Evolutionary conservation across 2,329 filamentous ascomycete genomes (phyloP), one percentile per base, ranked within the genome.

Genomic region (Anisogramma anomala): DNA sequence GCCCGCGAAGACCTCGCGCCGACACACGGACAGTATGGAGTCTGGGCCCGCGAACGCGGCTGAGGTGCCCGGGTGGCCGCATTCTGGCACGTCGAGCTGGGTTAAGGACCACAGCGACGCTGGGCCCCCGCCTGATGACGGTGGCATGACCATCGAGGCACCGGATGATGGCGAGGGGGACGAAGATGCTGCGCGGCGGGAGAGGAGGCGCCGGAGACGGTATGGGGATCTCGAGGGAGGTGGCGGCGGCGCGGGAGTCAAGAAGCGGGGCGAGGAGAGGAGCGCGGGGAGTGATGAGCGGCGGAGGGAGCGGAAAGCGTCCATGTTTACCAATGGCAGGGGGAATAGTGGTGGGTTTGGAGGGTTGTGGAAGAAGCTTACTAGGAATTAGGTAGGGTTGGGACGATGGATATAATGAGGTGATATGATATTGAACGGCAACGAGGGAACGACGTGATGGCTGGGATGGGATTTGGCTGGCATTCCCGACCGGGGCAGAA

Each of bases 1-100:
- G 49, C 44, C 44, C 4, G n/a, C 37, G 13, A 43, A 43, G 17
- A 17, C 41, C 1, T 51, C 48, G 4, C 41, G 47, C 11, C 48
- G 47, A 6, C 36, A 43, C 26, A 42, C 55, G 18, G 54, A 58
- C 30, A 51, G 41, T 9, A 5, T 36, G 6, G 41, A 40, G n/a
- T n/a, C n/a, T 15, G 43, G 32, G 19, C 2, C 15, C 3, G 20
- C 18, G 6, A 60, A 25, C 34, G 45, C 33, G 15, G 37, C 48
- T 65, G 7, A 63, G 2, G 23, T 41, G 2, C 30, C 34, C 7
- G 28, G 62, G 8, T 79, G 76, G 76, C 75, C 76, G 14, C 72
- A 78, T 53, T 77, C 71, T 6, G 75, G 76, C 19, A 79, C 75
- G 0, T 74, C 72, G 7, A 79, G 74, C 0, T 80, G 77, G 77